Evolutionary conservation across 495 filamentous ascomycete species (phyloP).

Genomic region (Aspergillus campestris): DNA sequence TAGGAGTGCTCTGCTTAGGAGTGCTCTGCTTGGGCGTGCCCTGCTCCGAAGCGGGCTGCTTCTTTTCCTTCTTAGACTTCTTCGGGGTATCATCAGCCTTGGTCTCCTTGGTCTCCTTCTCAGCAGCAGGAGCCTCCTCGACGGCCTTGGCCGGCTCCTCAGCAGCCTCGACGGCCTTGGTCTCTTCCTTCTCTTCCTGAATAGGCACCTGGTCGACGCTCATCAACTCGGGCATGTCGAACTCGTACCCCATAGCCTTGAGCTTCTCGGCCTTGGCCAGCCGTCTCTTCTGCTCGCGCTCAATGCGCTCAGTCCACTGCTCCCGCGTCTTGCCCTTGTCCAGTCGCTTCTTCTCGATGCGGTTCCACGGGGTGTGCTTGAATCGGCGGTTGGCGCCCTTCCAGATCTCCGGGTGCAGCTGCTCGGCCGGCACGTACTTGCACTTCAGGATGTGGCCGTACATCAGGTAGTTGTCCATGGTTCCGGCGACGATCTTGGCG

Average conservation of each 20-base stretch:
- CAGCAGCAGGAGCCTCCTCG: slow-evolving; percentile 30
- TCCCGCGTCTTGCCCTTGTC: slow-evolving; percentile 61
- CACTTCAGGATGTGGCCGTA: slow-evolving; percentile 89
- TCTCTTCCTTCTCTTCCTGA: slow-evolving; percentile 26
- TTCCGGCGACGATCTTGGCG: slow-evolving; percentile 80
- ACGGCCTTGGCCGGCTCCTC: slow-evolving; percentile 21
- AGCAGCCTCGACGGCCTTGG: slow-evolving; percentile 22
- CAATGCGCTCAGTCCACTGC: slow-evolving; percentile 64
- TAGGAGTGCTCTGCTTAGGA: slow-evolving; percentile 10
- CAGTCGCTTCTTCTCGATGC: slow-evolving; percentile 65
- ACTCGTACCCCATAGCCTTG: slow-evolving; percentile 77
- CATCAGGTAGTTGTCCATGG: slow-evolving; percentile 96
- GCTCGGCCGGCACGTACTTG: slow-evolving; percentile 62
- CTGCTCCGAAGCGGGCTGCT: slow-evolving; percentile 26
- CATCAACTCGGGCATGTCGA: slow-evolving; percentile 66
- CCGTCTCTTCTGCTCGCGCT: slow-evolving; percentile 61
- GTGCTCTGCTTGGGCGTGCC: too few relatives aligned
- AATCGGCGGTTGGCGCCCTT: slow-evolving; percentile 82
- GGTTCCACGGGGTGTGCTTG: slow-evolving; percentile 79
- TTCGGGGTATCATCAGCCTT: slow-evolving; percentile 24
- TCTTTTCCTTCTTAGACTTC: slow-evolving; percentile 27
- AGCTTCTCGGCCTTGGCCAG: slow-evolving; percentile 60
- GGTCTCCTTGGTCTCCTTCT: slow-evolving; percentile 33
- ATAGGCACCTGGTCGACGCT: slow-evolving; percentile 49
- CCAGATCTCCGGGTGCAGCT: slow-evolving; percentile 74